Conservation (phyloP, 768 basidiomycete species). For the Fomitopsis serialis region DNA sequence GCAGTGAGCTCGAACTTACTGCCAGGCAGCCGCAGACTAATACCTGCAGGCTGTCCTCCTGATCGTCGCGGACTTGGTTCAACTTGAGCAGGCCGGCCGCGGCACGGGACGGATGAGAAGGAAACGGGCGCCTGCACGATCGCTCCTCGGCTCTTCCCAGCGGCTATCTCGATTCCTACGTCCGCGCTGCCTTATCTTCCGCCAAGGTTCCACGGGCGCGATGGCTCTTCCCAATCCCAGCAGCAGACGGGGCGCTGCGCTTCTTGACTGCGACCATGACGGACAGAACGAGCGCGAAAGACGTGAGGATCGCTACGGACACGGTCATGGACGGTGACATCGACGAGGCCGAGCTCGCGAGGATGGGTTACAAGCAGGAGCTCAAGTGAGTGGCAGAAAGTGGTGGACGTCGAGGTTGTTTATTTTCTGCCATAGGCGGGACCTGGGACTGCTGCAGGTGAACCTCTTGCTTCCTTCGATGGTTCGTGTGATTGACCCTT, state of each 20-base stretch:
- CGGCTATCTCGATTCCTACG: no score
- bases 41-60: no score
- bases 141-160: no score
- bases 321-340: conserved; percentile 10
- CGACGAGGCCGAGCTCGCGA: conserved; percentile 59
- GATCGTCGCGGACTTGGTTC: no score
- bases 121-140: no score
- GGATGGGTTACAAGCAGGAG: conserved; percentile 73
- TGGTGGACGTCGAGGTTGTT: not conserved
- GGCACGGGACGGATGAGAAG: no score
- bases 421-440: conserved; percentile 38
- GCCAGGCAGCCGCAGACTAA: no score
- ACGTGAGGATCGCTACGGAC: not conserved
- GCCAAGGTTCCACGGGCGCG: no score
- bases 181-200: no score
- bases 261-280: not conserved
- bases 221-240: no score
- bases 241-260: not conserved
- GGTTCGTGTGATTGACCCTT: not conserved
- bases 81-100: no score
- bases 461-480: conserved; percentile 10
- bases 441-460: conserved; percentile 58
- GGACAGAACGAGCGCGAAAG: not conserved
- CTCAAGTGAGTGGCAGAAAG: conserved; percentile 39
- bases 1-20: no score